A percentile compares a stretch with the other conserved stretches of the same genome.
These are phyloP conservation scores for Ophioceras dolichostomum DNA, from an alignment of 2,329 filamentous ascomycete genomes.

Conservation along the genomic window DNA sequence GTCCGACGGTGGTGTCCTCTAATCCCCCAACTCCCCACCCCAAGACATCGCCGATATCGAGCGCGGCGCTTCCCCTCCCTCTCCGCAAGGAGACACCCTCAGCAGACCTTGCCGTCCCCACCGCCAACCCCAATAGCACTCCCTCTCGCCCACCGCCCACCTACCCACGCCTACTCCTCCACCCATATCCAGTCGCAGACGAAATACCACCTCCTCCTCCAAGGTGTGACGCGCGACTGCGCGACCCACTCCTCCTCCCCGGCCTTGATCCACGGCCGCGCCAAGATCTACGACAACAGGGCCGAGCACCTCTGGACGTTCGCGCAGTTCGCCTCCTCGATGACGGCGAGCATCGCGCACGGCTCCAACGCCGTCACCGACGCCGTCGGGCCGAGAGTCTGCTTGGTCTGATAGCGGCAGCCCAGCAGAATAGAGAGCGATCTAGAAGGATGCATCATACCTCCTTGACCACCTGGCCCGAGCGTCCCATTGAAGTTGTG, in stretches of 20 bases:
- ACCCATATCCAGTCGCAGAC: neutral
- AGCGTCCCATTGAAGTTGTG: no score
- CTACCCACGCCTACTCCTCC: neutral
- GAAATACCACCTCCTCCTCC: conserved; percentile 1
- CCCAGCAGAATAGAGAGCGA: no score
- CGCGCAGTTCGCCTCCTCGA: conserved; percentile 24
- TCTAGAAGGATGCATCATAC: no score
- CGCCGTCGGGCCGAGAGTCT: conserved; percentile 25
- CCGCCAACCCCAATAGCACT: conserved; percentile 1
- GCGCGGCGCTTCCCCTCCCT: no score
- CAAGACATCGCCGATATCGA: no score
- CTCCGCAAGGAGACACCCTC: no score
- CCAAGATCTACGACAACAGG: conserved; percentile 28
- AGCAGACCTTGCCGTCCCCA: neutral
- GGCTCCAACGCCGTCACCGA: conserved; percentile 31
- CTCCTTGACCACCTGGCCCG: no score
- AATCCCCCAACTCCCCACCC: neutral
- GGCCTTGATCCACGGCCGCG: conserved; percentile 12
- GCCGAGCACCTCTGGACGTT: conserved; percentile 35
- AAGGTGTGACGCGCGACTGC: conserved; percentile 3
- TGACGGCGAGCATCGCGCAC: conserved; percentile 26
- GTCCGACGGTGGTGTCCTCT: no score
- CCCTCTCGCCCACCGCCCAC: neutral
- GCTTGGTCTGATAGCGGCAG: no score
- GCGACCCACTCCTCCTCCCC: neutral